Conservation (phyloP, 2,329 filamentous ascomycete genomes). For the Sarocladium oryzae region DNA sequence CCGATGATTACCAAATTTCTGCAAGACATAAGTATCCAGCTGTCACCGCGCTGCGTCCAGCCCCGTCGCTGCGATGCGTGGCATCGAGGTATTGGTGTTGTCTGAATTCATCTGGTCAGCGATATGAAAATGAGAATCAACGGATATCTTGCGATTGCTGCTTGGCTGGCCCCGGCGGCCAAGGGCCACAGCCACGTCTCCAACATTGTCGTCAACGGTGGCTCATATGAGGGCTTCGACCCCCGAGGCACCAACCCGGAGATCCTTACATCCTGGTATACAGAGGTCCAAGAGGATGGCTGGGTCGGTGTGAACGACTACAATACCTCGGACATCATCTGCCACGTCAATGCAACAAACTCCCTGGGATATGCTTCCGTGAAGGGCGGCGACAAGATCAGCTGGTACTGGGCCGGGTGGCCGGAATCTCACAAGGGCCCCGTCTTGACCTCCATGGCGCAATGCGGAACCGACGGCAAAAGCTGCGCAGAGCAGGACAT, state of each 20-base stretch:
- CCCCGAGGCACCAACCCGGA: constrained; percentile 9
- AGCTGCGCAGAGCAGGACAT: constrained; percentile 44
- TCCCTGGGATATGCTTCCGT: constrained; percentile 29
- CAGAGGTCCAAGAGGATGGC: constrained; percentile 32
- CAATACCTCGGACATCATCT: constrained; percentile 34
- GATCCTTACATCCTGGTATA: constrained; percentile 11
- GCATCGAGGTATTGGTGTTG: too few relatives aligned
- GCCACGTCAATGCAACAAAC: constrained; percentile 32
- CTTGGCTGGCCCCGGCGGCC: background rate
- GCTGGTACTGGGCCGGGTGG: constrained; percentile 34
- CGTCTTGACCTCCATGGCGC: constrained; percentile 56
- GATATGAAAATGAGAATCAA: background rate
- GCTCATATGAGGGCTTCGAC: constrained; percentile 11
- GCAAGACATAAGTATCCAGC: background rate
- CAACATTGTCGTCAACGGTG: constrained; percentile 11
- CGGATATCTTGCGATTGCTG: background rate
- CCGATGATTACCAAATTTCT: background rate
- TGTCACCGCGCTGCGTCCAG: background rate
- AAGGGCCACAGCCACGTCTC: constrained; percentile 11
- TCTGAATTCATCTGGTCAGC: too few relatives aligned
- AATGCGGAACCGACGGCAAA: constrained; percentile 41
- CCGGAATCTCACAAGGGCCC: constrained; percentile 39
- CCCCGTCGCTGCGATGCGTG: background rate
- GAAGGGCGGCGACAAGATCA: constrained; percentile 30
- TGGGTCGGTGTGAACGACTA: constrained; percentile 37